These are phyloP conservation scores for Raffaelea albimanens DNA, from an alignment of 2,329 filamentous ascomycete genomes.

Conservation along the genomic window DNA sequence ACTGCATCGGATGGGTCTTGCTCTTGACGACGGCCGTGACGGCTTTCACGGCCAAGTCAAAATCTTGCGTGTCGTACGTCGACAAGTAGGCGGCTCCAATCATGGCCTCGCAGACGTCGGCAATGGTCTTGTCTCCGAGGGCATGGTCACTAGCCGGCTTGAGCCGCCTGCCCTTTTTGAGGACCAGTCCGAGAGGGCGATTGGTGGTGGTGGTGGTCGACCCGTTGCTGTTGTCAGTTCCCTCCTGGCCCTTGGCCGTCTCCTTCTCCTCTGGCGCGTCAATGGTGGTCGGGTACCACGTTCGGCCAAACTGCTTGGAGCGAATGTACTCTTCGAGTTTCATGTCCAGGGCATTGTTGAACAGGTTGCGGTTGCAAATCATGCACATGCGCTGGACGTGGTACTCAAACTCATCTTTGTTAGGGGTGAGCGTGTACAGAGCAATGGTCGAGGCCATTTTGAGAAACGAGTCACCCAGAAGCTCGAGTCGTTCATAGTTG, in stretches of 20 bases:
- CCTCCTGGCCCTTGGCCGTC: neutral
- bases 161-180: conserved; percentile 61
- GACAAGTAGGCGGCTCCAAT: conserved; percentile 74
- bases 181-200: conserved; percentile 43
- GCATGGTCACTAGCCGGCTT: conserved; percentile 48
- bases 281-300: conserved; percentile 69
- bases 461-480: conserved; percentile 85
- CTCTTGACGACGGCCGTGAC: conserved; percentile 63
- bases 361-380: conserved; percentile 85
- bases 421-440: conserved; percentile 66
- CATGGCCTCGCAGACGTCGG: conserved; percentile 88
- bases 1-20: conserved; percentile 57
- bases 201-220: neutral
- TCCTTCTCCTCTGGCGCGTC: neutral
- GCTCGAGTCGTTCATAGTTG: conserved; percentile 92
- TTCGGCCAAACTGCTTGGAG: conserved; percentile 70
- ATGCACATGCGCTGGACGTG: conserved; percentile 87
- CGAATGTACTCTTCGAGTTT: conserved; percentile 68
- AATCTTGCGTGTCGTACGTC: conserved; percentile 26
- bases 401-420: conserved; percentile 74
- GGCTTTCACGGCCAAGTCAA: conserved; percentile 50
- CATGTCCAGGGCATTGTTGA: conserved; percentile 61
- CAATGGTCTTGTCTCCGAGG: conserved; percentile 80
- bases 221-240: neutral
- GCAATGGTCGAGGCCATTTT: conserved; percentile 94